phyloP scores from a whole-genome alignment of 306 rosid genomes.

The Medicago arabica region DNA sequence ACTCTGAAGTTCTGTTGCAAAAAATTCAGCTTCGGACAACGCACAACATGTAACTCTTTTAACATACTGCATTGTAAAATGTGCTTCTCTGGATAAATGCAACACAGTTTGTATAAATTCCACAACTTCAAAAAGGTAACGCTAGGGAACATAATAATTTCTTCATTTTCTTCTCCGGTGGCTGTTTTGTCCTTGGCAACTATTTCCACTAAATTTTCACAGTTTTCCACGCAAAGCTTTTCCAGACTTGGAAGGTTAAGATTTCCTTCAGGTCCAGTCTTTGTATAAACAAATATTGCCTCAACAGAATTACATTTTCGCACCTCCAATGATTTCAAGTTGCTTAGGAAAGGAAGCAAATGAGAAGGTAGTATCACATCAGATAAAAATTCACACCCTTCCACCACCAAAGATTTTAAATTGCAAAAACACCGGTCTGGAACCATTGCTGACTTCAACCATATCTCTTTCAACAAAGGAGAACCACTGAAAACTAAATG shows the following conservation, averaged over 20 bases:
- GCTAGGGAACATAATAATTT: not conserved
- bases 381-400: constrained; percentile 20
- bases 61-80: not conserved
- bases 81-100: constrained; percentile 6
- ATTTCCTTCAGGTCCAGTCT: constrained; percentile 1
- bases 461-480: not conserved
- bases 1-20: not conserved
- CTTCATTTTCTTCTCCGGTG: not conserved
- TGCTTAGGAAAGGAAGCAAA: not conserved
- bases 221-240: not conserved
- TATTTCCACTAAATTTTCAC: not conserved
- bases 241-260: not conserved
- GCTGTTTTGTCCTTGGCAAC: not conserved
- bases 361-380: constrained; percentile 11
- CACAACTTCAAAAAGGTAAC: not conserved
- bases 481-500: not conserved
- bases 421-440: not conserved
- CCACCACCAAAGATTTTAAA: not conserved
- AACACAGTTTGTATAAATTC: not conserved
- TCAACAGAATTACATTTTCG: not conserved
- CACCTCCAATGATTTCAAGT: constrained; percentile 7
- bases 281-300: constrained; percentile 16
- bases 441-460: not conserved
- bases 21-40: constrained; percentile 5
- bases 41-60: not conserved